Evolutionary conservation across 345 rosid species (phyloP), one percentile per base, ranked within the genome.

Genomic region (Hibiscus trionum): DNA sequence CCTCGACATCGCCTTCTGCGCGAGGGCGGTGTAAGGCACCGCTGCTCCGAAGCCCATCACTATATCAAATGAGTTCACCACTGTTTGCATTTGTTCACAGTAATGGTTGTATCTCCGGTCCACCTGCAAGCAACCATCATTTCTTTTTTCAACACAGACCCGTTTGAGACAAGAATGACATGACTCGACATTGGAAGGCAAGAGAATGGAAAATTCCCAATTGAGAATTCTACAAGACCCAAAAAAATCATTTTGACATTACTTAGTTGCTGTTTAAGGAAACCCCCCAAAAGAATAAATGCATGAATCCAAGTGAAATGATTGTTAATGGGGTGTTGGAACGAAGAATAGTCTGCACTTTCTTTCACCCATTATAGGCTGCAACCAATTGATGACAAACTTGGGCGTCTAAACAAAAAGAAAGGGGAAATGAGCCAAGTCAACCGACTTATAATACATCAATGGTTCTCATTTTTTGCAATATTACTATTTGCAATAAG

Each of bases 1-100:
- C 71, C 99, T 78, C 0, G 99, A 95, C 99, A 95, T 95, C 26
- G 99, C 99, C 82, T 91, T 91, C 79, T 91, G 99, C 7, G 97
- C 99, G 1, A 95, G 86, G 3, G 92, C 88, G 0, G 99, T 95
- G 88, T 95, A 95, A 0, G 97, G 97, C 11, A 90, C 86, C 0
- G 97, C 97, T 0, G 97, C 87, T 1, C 97, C 91, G 12, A 84
- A 90, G 7, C 98, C 98, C 96, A 94, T 88, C 66, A 94, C 93
- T 67, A 91, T 75, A 73, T 94, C 98, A 76, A 90, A 94, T 72
- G 97, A 91, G 83, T 91, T 94, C 81, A 91, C 95, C 31, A 94
- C 97, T 92, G 85, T 86, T 72, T 91, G 98, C 98, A 94, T 94
- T 73, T 91, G 97, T 71, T 94, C 96, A 72, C 97, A 88, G 77